Conservation (phyloP, 2,329 filamentous ascomycete species). For the Scolecobasidium constrictum region DNA sequence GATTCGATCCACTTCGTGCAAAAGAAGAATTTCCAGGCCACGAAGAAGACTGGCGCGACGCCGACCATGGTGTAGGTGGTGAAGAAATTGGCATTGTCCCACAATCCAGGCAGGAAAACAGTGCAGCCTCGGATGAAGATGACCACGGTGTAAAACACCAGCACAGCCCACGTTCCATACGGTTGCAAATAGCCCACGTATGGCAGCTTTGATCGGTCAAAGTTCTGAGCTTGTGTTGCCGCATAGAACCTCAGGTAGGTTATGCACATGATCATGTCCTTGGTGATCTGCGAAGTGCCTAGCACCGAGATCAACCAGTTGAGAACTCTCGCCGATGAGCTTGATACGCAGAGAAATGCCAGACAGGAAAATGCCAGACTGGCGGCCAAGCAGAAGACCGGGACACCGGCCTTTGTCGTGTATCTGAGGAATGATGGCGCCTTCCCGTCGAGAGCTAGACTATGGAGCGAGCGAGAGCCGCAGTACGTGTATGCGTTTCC, state of each 20-base stretch:
- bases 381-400: conserved; percentile 27
- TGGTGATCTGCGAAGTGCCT: conserved; percentile 32
- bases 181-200: conserved; percentile 30
- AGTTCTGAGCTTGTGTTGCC: conserved; percentile 26
- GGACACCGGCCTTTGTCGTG: conserved; percentile 27
- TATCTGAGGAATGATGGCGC: conserved; percentile 26
- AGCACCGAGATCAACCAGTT: conserved; percentile 32
- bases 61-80: conserved; percentile 21
- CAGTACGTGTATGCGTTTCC: conserved; percentile 48
- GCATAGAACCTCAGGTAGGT: conserved; percentile 29
- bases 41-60: conserved; percentile 24
- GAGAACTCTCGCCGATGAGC: conserved; percentile 28
- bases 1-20: conserved; percentile 6
- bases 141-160: conserved; percentile 14
- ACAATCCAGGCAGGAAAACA: conserved; percentile 24
- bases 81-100: conserved; percentile 8
- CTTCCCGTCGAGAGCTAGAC: conserved; percentile 29
- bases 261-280: conserved; percentile 33
- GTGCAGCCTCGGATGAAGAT: conserved; percentile 24
- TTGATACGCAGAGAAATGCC: conserved; percentile 31
- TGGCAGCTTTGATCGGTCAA: conserved; percentile 24
- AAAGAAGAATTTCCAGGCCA: conserved; percentile 8
- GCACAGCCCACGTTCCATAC: conserved; percentile 26
- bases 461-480: conserved; percentile 31
- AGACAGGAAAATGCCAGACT: conserved; percentile 24